Evolutionary conservation across 805 yeast genomes (phyloP).

Genomic region (Maudiozyma bulderi): DNA sequence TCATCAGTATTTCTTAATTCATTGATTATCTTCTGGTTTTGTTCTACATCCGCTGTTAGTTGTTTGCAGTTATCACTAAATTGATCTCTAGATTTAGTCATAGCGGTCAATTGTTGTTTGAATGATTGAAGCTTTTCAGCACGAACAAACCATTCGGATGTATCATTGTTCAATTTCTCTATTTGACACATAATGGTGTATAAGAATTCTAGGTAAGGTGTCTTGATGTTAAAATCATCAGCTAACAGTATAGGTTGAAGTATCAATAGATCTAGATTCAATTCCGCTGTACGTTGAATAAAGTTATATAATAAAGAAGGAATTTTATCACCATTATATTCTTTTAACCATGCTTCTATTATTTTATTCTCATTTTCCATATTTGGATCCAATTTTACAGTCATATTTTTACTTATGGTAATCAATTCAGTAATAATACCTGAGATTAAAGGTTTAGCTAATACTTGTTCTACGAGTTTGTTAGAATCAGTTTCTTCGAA

Average conservation of each 20-base stretch:
- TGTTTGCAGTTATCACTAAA: background rate
- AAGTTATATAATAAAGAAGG: conserved; percentile 59
- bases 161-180: conserved; percentile 37
- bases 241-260: conserved; percentile 81
- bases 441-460: conserved; percentile 71
- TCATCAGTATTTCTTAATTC: background rate
- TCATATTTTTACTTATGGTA: conserved; percentile 63
- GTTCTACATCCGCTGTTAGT: background rate
- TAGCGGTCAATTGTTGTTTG: background rate
- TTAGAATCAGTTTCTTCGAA: conserved; percentile 58
- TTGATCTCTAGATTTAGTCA: conserved; percentile 2
- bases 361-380: conserved; percentile 54
- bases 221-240: conserved; percentile 72
- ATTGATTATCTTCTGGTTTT: background rate
- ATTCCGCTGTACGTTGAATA: conserved; percentile 34
- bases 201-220: conserved; percentile 82
- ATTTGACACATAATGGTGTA: conserved; percentile 67
- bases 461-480: conserved; percentile 47
- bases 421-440: conserved; percentile 68
- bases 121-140: conserved; percentile 1
- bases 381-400: conserved; percentile 50
- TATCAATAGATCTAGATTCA: conserved; percentile 62
- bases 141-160: conserved; percentile 25
- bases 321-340: conserved; percentile 29
- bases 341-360: conserved; percentile 40